These are phyloP conservation scores for Pichia sp. DNA, from an alignment of 1,139 yeast species.

Conservation along the genomic window DNA sequence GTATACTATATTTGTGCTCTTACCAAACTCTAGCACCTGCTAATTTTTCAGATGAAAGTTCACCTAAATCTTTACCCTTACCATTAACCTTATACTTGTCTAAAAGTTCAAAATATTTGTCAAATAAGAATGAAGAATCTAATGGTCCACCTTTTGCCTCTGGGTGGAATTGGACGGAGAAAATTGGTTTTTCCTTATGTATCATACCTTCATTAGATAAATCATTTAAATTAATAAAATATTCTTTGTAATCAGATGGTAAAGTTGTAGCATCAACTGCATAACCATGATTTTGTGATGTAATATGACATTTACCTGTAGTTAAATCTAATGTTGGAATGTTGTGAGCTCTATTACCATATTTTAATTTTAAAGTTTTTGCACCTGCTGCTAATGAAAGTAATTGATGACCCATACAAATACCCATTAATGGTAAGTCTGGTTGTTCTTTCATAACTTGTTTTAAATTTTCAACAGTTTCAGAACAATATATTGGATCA, in stretches of 20 bases:
- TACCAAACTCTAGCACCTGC: slow-evolving; percentile 73
- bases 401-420: slow-evolving; percentile 94
- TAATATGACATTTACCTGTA: slow-evolving; percentile 91
- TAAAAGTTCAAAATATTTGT: slow-evolving; percentile 75
- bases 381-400: slow-evolving; percentile 94
- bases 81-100: slow-evolving; percentile 46
- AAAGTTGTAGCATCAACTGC: slow-evolving; percentile 85
- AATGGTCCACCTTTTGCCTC: slow-evolving; percentile 99
- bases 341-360: slow-evolving; percentile 98
- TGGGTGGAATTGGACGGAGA: slow-evolving; percentile 97
- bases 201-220: slow-evolving; percentile 96
- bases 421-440: slow-evolving; percentile 89
- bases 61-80: slow-evolving; percentile 35
- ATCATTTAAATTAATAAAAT: slow-evolving; percentile 88
- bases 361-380: slow-evolving; percentile 83
- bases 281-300: slow-evolving; percentile 97
- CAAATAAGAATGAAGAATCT: slow-evolving; percentile 85
- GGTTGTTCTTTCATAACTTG: slow-evolving; percentile 56
- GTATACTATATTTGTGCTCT: not conserved
- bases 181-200: slow-evolving; percentile 77
- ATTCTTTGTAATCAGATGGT: slow-evolving; percentile 72
- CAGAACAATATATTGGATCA: slow-evolving; percentile 89
- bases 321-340: slow-evolving; percentile 89
- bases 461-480: slow-evolving; percentile 70
- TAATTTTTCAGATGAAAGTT: slow-evolving; percentile 67